Percentiles rank a stretch among this genome's conserved stretches.
Conservation (phyloP, 1,284 basidiomycete genomes). For the Sanguinoderma infundibulare region DNA sequence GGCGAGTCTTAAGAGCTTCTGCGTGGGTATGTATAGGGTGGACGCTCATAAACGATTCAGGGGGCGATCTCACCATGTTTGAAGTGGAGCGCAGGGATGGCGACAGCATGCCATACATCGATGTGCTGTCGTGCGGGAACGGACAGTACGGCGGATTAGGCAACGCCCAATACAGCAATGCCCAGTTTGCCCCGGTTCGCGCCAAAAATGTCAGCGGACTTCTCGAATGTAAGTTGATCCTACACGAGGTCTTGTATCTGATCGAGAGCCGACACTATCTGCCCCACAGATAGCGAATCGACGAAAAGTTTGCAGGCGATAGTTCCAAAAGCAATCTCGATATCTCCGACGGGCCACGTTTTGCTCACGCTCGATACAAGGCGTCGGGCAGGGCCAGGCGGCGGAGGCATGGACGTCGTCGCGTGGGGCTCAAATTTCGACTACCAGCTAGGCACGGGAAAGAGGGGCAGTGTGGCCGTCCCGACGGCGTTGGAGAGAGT, state of each 20-base stretch:
- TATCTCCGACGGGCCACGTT: slow-evolving; percentile 82
- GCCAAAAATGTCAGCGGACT: slow-evolving; percentile 87
- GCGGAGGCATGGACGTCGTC: slow-evolving; percentile 63
- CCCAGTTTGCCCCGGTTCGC: slow-evolving; percentile 72
- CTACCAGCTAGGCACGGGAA: slow-evolving; percentile 87
- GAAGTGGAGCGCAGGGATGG: slow-evolving; percentile 65
- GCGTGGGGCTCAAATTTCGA: slow-evolving; percentile 75
- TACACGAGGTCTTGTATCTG: background rate
- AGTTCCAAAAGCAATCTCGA: slow-evolving; percentile 67
- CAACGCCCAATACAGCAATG: slow-evolving; percentile 79
- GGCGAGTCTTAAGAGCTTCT: slow-evolving; percentile 44
- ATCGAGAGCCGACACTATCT: slow-evolving; percentile 3
- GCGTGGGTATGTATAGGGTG: background rate
- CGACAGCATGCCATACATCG: slow-evolving; percentile 51
- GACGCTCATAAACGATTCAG: slow-evolving; percentile 40
- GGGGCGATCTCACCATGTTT: slow-evolving; percentile 82
- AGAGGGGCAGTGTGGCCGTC: slow-evolving; percentile 72
- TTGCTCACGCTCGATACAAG: slow-evolving; percentile 77
- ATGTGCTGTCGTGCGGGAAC: slow-evolving; percentile 85
- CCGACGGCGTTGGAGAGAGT: slow-evolving; percentile 62
- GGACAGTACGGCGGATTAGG: slow-evolving; percentile 89
- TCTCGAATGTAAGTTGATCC: slow-evolving; percentile 69
- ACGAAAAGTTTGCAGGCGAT: slow-evolving; percentile 69
- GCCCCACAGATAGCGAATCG: slow-evolving; percentile 66
- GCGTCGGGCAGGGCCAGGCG: slow-evolving; percentile 47